phyloP scores from a whole-genome alignment of 495 filamentous ascomycete genomes.

The Aspergillus cristatus region DNA sequence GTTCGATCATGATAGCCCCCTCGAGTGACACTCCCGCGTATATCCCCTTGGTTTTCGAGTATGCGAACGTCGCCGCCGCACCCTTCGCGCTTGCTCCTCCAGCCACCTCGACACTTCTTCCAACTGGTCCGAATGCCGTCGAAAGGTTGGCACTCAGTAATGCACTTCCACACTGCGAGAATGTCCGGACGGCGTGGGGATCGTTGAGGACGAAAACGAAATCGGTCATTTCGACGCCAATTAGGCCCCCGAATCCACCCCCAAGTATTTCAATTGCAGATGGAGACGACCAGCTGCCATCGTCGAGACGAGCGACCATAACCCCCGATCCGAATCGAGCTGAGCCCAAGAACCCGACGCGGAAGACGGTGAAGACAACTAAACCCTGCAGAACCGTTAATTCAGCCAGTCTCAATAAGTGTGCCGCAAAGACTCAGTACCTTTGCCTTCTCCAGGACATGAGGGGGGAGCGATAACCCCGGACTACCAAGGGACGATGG shows the following conservation, averaged over 20 bases:
- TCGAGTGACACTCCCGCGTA: conserved; percentile 88
- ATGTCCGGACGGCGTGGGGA: conserved; percentile 72
- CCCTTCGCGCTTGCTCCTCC: conserved; percentile 72
- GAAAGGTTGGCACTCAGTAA: conserved; percentile 89
- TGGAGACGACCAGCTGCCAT: conserved; percentile 88
- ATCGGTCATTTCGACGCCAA: conserved; percentile 90
- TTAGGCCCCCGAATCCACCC: conserved; percentile 81
- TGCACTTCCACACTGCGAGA: conserved; percentile 73
- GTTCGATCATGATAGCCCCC: conserved; percentile 76
- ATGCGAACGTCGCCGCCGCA: conserved; percentile 79
- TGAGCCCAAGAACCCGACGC: conserved; percentile 83
- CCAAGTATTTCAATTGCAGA: conserved; percentile 80
- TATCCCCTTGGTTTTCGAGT: conserved; percentile 87
- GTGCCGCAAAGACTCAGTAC: conserved; percentile 30
- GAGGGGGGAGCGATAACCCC: conserved; percentile 82
- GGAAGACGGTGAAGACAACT: conserved; percentile 81
- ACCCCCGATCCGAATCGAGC: conserved; percentile 83
- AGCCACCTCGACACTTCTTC: conserved; percentile 83
- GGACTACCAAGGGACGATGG: conserved; percentile 77
- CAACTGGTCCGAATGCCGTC: conserved; percentile 81
- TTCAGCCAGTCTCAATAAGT: not conserved
- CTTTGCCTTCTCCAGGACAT: conserved; percentile 80
- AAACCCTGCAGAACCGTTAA: conserved; percentile 51
- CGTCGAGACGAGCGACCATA: conserved; percentile 77
- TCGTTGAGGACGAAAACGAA: conserved; percentile 97